Evolutionary conservation across 192 early-diverging fungal genomes (phyloP).

Genomic region (Coemansia sp.): DNA sequence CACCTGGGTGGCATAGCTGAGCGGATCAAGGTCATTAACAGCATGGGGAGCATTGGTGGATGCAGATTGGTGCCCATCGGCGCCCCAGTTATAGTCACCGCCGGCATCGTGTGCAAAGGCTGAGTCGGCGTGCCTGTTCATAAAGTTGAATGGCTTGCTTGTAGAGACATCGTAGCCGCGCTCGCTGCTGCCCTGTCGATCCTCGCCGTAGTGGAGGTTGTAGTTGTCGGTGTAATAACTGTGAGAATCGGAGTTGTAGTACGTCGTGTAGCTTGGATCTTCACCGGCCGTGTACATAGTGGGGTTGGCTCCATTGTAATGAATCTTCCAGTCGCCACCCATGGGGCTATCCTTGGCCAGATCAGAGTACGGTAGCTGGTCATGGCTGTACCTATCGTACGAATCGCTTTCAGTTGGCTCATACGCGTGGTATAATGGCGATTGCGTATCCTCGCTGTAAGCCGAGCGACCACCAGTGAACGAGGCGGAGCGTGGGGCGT

Average conservation of each 20-base stretch:
- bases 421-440: slow-evolving; percentile 25
- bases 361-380: slow-evolving; percentile 10
- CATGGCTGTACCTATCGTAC: slow-evolving; percentile 4
- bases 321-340: slow-evolving; percentile 26
- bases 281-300: slow-evolving; percentile 32
- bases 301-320: slow-evolving; percentile 28
- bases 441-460: slow-evolving; percentile 14
- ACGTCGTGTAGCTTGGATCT: slow-evolving; percentile 10
- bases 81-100: background rate
- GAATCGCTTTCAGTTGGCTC: slow-evolving; percentile 6
- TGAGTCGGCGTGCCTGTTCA: slow-evolving; percentile 39
- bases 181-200: slow-evolving; percentile 9
- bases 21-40: slow-evolving; percentile 52
- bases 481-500: slow-evolving; percentile 17
- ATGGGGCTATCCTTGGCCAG: slow-evolving; percentile 9
- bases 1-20: slow-evolving; percentile 47
- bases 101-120: slow-evolving; percentile 44
- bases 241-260: slow-evolving; percentile 16
- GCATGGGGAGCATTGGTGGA: slow-evolving; percentile 20
- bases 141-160: slow-evolving; percentile 42
- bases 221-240: slow-evolving; percentile 8
- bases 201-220: slow-evolving; percentile 5
- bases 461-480: slow-evolving; percentile 11
- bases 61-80: background rate
- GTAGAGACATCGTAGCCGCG: slow-evolving; percentile 15